Conservation (phyloP, 1,139 yeast species). For the Saccharomyces hybrid region DNA sequence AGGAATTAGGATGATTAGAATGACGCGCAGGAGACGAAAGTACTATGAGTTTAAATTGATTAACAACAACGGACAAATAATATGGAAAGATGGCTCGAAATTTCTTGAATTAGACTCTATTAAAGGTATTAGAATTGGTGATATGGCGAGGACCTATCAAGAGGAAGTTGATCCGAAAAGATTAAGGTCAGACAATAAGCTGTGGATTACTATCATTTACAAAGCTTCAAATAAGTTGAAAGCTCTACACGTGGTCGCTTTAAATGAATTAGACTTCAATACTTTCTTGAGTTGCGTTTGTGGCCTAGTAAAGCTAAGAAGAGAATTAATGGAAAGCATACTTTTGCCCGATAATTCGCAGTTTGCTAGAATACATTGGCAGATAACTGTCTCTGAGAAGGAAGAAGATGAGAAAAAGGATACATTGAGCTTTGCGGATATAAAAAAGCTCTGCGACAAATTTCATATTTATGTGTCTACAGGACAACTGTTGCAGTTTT, state of each 20-base stretch:
- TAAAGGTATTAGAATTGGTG: slow-evolving; percentile 56
- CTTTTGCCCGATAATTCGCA: slow-evolving; percentile 45
- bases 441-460: slow-evolving; percentile 54
- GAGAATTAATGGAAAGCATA: slow-evolving; percentile 47
- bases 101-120: slow-evolving; percentile 60
- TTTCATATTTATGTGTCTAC: slow-evolving; percentile 60
- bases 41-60: slow-evolving; percentile 20
- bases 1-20: slow-evolving; percentile 23
- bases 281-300: slow-evolving; percentile 43
- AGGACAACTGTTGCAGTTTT: slow-evolving; percentile 36
- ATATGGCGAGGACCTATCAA: slow-evolving; percentile 71
- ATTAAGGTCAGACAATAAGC: slow-evolving; percentile 36
- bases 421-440: slow-evolving; percentile 57
- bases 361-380: slow-evolving; percentile 52
- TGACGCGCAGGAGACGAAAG: slow-evolving; percentile 27
- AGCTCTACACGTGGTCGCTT: slow-evolving; percentile 70
- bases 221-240: slow-evolving; percentile 44
- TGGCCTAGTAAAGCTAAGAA: slow-evolving; percentile 41
- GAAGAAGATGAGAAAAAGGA: slow-evolving; percentile 36
- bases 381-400: slow-evolving; percentile 39
- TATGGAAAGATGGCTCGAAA: slow-evolving; percentile 28
- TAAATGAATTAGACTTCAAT: slow-evolving; percentile 53
- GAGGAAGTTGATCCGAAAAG: slow-evolving; percentile 68
- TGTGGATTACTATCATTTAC: slow-evolving; percentile 81
- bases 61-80: slow-evolving; percentile 16